phyloP scores from a whole-genome alignment of 768 basidiomycete species.

The Auricularia sp. region DNA sequence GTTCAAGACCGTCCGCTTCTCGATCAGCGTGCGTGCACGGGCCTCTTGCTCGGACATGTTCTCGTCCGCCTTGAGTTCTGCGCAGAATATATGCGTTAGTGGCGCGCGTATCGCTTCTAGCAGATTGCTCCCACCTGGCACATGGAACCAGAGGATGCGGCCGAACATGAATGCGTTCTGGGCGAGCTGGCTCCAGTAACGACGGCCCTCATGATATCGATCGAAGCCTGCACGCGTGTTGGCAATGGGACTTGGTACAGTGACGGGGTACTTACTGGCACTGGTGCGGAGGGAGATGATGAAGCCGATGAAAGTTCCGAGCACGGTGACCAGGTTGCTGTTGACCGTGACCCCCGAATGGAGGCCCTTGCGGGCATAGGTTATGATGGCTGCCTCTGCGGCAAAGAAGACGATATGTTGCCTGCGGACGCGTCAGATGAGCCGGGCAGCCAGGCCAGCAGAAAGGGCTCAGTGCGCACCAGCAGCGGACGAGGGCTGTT shows the following conservation, averaged over 20 bases:
- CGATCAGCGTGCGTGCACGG: background rate
- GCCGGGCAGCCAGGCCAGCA: background rate
- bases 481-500: background rate
- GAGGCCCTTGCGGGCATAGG: background rate
- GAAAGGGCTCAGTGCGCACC: background rate
- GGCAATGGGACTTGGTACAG: background rate
- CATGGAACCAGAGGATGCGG: conserved; percentile 4
- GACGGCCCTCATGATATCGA: background rate
- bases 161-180: conserved; percentile 1
- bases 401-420: background rate
- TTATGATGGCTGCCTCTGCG: background rate
- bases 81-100: background rate
- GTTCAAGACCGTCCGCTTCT: conserved; percentile 6
- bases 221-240: background rate
- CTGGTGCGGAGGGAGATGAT: conserved; percentile 2
- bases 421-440: background rate
- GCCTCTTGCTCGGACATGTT: background rate
- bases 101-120: too few species aligned
- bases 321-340: background rate
- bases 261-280: background rate
- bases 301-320: conserved; percentile 1
- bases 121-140: background rate
- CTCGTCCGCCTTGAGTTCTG: background rate
- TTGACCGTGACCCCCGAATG: background rate
- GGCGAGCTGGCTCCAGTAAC: conserved; percentile 3